Evolutionary conservation across 2,329 filamentous ascomycete genomes (phyloP), one percentile per base, ranked within the genome.

Genomic region (Epichloe typhina): DNA sequence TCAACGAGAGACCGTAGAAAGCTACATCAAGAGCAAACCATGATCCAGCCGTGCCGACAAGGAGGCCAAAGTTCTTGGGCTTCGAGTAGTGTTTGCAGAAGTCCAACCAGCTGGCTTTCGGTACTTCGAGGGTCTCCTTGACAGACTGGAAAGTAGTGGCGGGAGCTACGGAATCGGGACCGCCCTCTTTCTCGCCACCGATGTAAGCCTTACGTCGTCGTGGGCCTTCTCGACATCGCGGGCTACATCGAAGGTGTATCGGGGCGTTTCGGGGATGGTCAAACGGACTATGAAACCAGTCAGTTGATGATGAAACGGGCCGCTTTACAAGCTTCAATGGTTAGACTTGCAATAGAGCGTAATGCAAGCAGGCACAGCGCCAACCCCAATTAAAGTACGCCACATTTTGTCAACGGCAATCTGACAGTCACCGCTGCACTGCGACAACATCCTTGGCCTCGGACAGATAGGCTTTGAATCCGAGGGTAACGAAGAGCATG

Each of bases 261-360:
- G 84, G 49, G 88, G 87, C 36, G 87, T 91, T 69, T 94, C 88
- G 23, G 88, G 88, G 57, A 94, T 91, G 49, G 87, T 93, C 4
- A 93, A 72, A 59, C 84, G 83, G 60, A 69, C 66, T 69, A 15
- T 5, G 19, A 11, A 11, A 42, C n/a, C 11, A 23, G n/a, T 44
- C 15, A 53, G 46, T 44, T 3, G 42, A 3, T 3, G 6, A 49
- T 6, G 50, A 23, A n/a, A 9, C 37, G 2, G 9, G 6, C 13
- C 38, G 44, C 40, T 17, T 26, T 43, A 49, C 26, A 8, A 26
- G 11, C 23, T 36, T 21, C 5, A 12, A 35, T 23, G 49, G 3
- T 8, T 7, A 2, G 15, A 57, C 66, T 59, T 58, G 66, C 65
- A 93, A 72, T 93, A 93, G 17, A 94, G 78, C 19, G 88, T 87